Percentiles rank a stretch among this genome's conserved stretches.
These are phyloP conservation scores for Tolypocladium album DNA, from an alignment of 2,329 filamentous ascomycete species.

Conservation along the genomic window DNA sequence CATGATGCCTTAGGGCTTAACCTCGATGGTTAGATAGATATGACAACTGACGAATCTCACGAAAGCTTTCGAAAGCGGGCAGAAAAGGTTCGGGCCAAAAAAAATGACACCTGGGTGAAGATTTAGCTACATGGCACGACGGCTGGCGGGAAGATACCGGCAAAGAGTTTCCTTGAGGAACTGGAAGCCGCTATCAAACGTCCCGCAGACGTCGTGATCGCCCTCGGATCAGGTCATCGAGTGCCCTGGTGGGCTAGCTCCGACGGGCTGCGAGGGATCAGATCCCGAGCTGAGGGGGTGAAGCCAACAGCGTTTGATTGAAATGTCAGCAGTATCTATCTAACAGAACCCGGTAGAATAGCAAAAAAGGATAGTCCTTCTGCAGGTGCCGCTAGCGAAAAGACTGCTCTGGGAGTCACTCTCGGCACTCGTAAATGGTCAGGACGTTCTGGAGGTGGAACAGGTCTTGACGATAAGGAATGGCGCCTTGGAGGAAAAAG, in stretches of 20 bases:
- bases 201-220: neutral
- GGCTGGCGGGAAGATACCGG: conserved; percentile 5
- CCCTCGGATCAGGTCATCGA: neutral
- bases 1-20: conserved; percentile 1
- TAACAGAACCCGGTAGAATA: conserved; percentile 75
- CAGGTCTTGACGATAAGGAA: conserved; percentile 93
- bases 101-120: neutral
- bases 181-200: conserved; percentile 3
- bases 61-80: neutral
- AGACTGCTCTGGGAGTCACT: conserved; percentile 62
- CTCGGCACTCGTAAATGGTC: conserved; percentile 91
- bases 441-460: conserved; percentile 61
- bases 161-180: conserved; percentile 3
- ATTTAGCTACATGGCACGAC: conserved; percentile 8
- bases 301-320: conserved; percentile 1
- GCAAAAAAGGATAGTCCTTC: conserved; percentile 22
- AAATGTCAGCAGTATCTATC: conserved; percentile 89
- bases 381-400: conserved; percentile 97
- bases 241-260: neutral
- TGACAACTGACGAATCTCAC: neutral
- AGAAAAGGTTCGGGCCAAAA: neutral
- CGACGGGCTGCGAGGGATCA: neutral
- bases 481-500: conserved; percentile 49
- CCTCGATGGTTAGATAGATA: neutral
- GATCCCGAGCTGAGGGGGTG: neutral